phyloP scores from a whole-genome alignment of 2,329 filamentous ascomycete species.

The Cladosporium halotolerans region DNA sequence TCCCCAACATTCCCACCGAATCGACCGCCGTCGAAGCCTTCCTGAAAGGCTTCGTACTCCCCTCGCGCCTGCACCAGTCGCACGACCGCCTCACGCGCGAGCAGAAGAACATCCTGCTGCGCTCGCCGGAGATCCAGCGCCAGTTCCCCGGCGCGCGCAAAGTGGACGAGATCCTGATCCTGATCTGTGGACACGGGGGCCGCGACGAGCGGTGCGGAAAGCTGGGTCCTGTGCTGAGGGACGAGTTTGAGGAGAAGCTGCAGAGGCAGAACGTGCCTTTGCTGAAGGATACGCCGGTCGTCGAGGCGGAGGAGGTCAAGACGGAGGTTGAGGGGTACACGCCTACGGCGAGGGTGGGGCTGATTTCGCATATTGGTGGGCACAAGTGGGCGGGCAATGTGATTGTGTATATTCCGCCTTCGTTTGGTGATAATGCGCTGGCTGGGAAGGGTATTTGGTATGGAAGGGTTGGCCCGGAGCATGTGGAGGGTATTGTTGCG shows the following conservation, averaged over 20 bases:
- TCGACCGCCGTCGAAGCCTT: slow-evolving; percentile 48
- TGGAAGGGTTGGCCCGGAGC: slow-evolving; percentile 65
- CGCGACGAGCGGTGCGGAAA: slow-evolving; percentile 78
- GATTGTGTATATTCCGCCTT: slow-evolving; percentile 69
- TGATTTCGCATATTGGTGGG: slow-evolving; percentile 75
- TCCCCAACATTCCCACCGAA: slow-evolving; percentile 62
- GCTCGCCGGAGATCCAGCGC: slow-evolving; percentile 44
- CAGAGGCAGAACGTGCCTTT: slow-evolving; percentile 44
- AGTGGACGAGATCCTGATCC: slow-evolving; percentile 63
- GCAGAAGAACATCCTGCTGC: slow-evolving; percentile 40
- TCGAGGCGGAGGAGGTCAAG: slow-evolving; percentile 26
- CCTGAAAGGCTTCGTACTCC: slow-evolving; percentile 61
- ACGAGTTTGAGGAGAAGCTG: slow-evolving; percentile 62
- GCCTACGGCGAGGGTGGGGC: slow-evolving; percentile 54
- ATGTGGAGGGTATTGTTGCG: slow-evolving; percentile 68
- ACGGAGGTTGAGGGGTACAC: slow-evolving; percentile 24
- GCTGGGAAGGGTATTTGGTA: slow-evolving; percentile 76
- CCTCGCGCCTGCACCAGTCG: slow-evolving; percentile 54
- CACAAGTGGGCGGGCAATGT: slow-evolving; percentile 84
- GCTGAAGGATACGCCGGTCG: slow-evolving; percentile 38
- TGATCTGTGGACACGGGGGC: slow-evolving; percentile 82
- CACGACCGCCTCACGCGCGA: slow-evolving; percentile 52
- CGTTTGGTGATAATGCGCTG: slow-evolving; percentile 46
- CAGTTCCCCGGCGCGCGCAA: slow-evolving; percentile 53
- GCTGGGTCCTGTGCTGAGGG: slow-evolving; percentile 65